Evolutionary conservation across 768 basidiomycete species (phyloP).

Genomic region (Lyophyllum decastes): DNA sequence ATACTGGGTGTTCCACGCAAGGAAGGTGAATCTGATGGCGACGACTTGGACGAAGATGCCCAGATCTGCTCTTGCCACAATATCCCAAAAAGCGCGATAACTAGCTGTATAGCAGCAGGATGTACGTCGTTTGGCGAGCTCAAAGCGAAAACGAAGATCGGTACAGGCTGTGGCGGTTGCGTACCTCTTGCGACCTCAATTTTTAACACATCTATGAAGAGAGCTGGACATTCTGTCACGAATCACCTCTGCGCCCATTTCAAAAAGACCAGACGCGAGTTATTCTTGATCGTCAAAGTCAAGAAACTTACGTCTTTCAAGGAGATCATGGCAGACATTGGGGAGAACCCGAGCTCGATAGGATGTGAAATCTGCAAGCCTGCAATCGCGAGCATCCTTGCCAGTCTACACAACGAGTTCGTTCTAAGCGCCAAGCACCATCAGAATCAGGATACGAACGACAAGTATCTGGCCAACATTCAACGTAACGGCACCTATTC

Average conservation of each 20-base stretch:
- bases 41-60: conserved; percentile 69
- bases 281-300: conserved; percentile 66
- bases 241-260: conserved; percentile 71
- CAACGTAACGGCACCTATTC: conserved; percentile 73
- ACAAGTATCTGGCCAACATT: conserved; percentile 70
- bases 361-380: conserved; percentile 82
- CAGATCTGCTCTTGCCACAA: conserved; percentile 78
- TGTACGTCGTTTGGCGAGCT: conserved; percentile 36
- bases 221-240: conserved; percentile 56
- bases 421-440: conserved; percentile 65
- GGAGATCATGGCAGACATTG: conserved; percentile 52
- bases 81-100: conserved; percentile 54
- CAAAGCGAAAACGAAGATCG: conserved; percentile 68
- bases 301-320: conserved; percentile 59
- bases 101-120: neutral
- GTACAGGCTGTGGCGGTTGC: conserved; percentile 76
- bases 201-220: conserved; percentile 65
- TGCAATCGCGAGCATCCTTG: conserved; percentile 54
- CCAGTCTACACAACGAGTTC: conserved; percentile 62
- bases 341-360: conserved; percentile 46
- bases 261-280: conserved; percentile 60
- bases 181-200: conserved; percentile 52
- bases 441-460: conserved; percentile 74
- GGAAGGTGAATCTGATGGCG: conserved; percentile 57
- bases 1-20: conserved; percentile 51